Conservation (phyloP, 169 alveolate species). For the Amoebophrya sp. region DNA sequence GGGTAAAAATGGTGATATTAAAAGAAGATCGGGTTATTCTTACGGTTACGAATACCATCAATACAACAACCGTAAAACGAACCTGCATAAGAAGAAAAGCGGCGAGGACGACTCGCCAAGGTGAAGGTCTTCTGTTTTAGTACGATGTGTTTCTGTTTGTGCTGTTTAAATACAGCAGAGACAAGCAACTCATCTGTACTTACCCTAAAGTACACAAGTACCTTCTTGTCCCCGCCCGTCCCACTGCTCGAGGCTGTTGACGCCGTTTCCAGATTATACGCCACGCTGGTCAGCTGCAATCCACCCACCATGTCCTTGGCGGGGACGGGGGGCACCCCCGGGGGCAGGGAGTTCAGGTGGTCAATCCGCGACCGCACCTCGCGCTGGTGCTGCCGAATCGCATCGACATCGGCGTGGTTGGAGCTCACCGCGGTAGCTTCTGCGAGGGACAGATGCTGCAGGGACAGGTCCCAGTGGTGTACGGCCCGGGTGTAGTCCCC, state of each 20-base stretch:
- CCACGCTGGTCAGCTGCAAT: not conserved
- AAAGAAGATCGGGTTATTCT: no score
- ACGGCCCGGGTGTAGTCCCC: not conserved
- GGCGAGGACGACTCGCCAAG: no score
- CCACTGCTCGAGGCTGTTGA: not conserved
- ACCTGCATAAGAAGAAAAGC: no score
- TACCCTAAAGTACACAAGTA: no score
- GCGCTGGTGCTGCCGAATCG: not conserved
- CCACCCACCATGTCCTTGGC: not conserved
- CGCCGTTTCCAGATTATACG: not conserved
- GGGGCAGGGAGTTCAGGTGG: slow-evolving; percentile 6
- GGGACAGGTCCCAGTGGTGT: not conserved
- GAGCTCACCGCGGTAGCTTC: not conserved
- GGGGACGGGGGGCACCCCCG: not conserved
- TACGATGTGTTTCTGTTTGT: no score
- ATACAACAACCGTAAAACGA: no score
- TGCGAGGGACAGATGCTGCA: not conserved
- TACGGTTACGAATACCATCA: no score
- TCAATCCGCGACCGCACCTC: not conserved
- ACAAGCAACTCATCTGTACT: no score
- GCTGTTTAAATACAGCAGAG: no score
- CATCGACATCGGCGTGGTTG: not conserved
- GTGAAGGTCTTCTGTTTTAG: no score
- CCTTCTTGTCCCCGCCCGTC: not conserved
- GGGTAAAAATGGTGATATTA: no score